Evolutionary conservation across 257 asterid genomes (phyloP).

Genomic region (Gentiana straminea): DNA sequence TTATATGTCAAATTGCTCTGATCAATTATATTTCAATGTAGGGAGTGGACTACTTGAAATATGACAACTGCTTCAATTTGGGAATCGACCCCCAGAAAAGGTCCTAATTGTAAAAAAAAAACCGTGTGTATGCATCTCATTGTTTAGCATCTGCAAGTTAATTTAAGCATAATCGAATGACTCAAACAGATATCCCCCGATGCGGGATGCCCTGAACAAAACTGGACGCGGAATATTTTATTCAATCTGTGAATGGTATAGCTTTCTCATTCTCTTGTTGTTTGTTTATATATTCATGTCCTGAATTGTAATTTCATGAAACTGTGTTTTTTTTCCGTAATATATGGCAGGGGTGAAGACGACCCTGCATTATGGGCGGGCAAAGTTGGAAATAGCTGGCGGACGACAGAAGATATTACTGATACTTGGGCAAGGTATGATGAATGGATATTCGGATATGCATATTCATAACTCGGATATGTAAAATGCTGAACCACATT

Average conservation of each 20-base stretch:
- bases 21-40: constrained; percentile 16
- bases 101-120: constrained; percentile 19
- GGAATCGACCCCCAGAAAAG: constrained; percentile 76
- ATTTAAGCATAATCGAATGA: constrained; percentile 2
- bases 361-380: constrained; percentile 96
- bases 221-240: constrained; percentile 80
- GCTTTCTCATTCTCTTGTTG: constrained; percentile 9
- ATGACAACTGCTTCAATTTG: constrained; percentile 94
- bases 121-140: neutral
- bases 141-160: neutral
- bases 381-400: constrained; percentile 88
- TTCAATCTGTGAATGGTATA: constrained; percentile 90
- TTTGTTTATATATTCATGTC: neutral
- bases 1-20: constrained; percentile 8
- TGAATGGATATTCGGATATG: too few species aligned
- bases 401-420: constrained; percentile 84
- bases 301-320: neutral
- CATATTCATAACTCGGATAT: too few species aligned
- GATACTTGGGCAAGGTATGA: constrained; percentile 96
- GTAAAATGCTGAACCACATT: too few species aligned
- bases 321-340: constrained; percentile 9
- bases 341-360: constrained; percentile 61
- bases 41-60: constrained; percentile 93
- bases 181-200: constrained; percentile 76
- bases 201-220: constrained; percentile 93